phyloP scores from a whole-genome alignment of 371 early-diverging fungal species.

The Nosema bombycis region DNA sequence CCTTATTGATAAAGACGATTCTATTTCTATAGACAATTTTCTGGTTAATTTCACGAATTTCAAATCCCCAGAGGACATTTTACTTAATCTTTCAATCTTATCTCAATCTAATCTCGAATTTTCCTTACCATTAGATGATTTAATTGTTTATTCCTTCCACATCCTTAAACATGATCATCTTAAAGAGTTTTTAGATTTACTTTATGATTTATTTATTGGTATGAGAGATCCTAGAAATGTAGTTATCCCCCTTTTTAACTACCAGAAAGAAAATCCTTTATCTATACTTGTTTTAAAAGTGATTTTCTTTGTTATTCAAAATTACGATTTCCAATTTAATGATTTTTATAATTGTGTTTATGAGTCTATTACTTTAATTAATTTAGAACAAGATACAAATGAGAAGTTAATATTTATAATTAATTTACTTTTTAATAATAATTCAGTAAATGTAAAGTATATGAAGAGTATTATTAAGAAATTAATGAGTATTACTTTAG shows the following conservation, averaged over 20 bases:
- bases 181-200: background rate
- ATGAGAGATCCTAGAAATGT: conserved; percentile 6
- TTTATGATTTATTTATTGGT: background rate
- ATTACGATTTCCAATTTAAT: conserved; percentile 1
- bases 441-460: background rate
- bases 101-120: too few species aligned
- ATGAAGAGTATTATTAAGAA: background rate
- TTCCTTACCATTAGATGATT: too few species aligned
- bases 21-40: too few species aligned
- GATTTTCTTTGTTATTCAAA: conserved; percentile 11
- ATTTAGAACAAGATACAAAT: background rate
- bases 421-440: background rate
- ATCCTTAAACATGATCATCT: background rate
- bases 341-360: conserved; percentile 13
- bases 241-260: background rate
- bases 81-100: too few species aligned
- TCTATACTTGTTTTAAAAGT: background rate
- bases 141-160: background rate
- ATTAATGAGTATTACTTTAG: background rate
- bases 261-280: background rate
- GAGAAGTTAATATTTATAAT: background rate
- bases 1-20: too few species aligned
- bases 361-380: background rate
- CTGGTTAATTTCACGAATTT: too few species aligned
- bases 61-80: too few species aligned